Base-by-base conservation (phyloP, 768 basidiomycete species). In the Cystofilobasidium bisporidii region DNA sequence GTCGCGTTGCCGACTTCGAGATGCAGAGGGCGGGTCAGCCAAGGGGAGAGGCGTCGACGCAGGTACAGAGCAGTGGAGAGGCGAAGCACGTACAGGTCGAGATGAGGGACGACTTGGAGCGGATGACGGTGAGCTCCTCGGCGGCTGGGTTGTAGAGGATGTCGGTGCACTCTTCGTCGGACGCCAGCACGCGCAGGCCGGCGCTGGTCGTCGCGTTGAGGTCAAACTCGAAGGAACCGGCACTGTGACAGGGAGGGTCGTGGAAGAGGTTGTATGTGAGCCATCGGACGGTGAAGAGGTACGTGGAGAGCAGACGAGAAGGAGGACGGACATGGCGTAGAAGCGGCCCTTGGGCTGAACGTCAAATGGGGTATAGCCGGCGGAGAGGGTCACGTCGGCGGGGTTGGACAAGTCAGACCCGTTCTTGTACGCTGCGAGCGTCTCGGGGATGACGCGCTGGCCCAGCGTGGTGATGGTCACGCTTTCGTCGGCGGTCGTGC, bases 91-190 rank as follows among this genome's bases (percentile, higher is more conserved):
- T 45, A 72, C 69, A 72, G 20, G 66, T 55, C 47, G 61, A 64
- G 69, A 73, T 64, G 30, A 73, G 62, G 24, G 66, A 70, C 18
- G 53, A 64, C 18, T 62, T 1, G 17, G 45, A 30, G 24, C 72
- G 58, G 45, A 41, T 36, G 53, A 73, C 62, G 38, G 66, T 70
- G 26, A 73, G 58, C 30, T 66, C 48, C 58, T 73, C 70, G 3
- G 45, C 28, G 4, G 24, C 62, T 1, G 63, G 56, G 55, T 71
- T 67, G 63, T 71, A 73, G 30, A 63, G 41, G 53, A 73, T 71
- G 63, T 73, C 72, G 59, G 72, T 73, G 59, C 69, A 72, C 65
- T 73, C 72, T 20, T 60, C n/a, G 30, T 71, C 70, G 17, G 70
- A 71, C 8, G 70, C 67, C 4, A 73, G 68, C 0, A 73, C 72